Base-by-base conservation (phyloP, 257 asterid species). In the Salvia rosmarinus region DNA sequence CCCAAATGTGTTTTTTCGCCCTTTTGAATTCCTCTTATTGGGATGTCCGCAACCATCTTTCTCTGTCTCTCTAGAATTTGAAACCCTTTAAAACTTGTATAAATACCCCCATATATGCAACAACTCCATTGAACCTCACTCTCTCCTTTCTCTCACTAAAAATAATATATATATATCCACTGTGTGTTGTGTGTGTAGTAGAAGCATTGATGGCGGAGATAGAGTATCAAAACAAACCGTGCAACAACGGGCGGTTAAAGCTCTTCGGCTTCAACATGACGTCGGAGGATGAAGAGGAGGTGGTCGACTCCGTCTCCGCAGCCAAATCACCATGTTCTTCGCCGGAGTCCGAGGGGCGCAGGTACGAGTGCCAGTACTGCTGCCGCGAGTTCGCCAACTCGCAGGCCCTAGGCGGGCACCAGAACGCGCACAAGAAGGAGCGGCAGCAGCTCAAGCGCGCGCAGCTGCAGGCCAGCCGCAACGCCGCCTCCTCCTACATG, bases 361-460 rank as follows among this genome's bases (percentile, higher is more conserved):
- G 83, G 17, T 92, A 88, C 78, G 98, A 92, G 95, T 92, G 98
- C 65, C 96, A 88, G 12, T 92, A 92, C 78, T 92, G 97, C 77
- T 83, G 75, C 80, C 82, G 98, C 13, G 98, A 90, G 72, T 92
- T 92, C 78, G 95, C 96, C 1, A 92, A 92, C 82, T 92, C 98
- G 1, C 98, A 92, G 67, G 98, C 97, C 0, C 72, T 92, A 1
- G 98, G 97, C 34, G 96, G 98, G 9, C 98, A 92, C 17, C 98
- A 92, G 44, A 92, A 92, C 89, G 97, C 98, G 2, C 98, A 92
- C 77, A 92, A 92, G 78, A 92, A 90, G 73, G 98, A 92, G 39
- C 72, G 97, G 30, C 98, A 92, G 54, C 98, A 92, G 72, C 82
- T 90, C 54, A 92, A 90, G 80, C 92, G 97, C 1, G 96, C 98